phyloP scores from a whole-genome alignment of 2,329 filamentous ascomycete species.

The Ceratocystis harringtonii region DNA sequence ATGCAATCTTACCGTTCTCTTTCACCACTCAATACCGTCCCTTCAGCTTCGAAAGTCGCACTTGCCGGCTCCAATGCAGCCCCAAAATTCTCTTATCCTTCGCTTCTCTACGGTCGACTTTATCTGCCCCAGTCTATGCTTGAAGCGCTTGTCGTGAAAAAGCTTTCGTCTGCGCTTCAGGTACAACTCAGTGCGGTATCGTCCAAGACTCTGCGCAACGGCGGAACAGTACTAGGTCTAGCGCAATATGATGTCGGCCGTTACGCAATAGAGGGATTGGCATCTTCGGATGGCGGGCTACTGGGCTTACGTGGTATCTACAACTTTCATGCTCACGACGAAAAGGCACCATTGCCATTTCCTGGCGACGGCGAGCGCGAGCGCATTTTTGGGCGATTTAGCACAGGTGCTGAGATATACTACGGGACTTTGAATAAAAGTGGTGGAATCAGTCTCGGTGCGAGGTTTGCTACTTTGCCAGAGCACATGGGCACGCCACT shows the following conservation, averaged over 20 bases:
- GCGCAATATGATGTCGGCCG: conserved; percentile 73
- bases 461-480: conserved; percentile 78
- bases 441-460: conserved; percentile 74
- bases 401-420: conserved; percentile 82
- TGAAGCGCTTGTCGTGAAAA: conserved; percentile 69
- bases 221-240: conserved; percentile 58
- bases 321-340: conserved; percentile 72
- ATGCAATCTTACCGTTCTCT: conserved; percentile 73
- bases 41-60: conserved; percentile 17
- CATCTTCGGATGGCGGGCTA: conserved; percentile 81
- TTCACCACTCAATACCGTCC: conserved; percentile 25
- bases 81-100: conserved; percentile 28
- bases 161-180: conserved; percentile 63
- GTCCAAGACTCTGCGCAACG: conserved; percentile 53
- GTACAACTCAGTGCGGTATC: conserved; percentile 69
- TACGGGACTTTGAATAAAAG: conserved; percentile 92
- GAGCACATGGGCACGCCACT: conserved; percentile 72
- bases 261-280: conserved; percentile 79
- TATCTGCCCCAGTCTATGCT: conserved; percentile 75
- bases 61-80: conserved; percentile 20
- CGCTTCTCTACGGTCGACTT: conserved; percentile 59
- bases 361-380: conserved; percentile 31
- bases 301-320: conserved; percentile 80
- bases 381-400: conserved; percentile 66
- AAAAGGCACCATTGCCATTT: conserved; percentile 20